Evolutionary conservation across 148 eudicot species (phyloP).

Genomic region (Pouteria glomerata): DNA sequence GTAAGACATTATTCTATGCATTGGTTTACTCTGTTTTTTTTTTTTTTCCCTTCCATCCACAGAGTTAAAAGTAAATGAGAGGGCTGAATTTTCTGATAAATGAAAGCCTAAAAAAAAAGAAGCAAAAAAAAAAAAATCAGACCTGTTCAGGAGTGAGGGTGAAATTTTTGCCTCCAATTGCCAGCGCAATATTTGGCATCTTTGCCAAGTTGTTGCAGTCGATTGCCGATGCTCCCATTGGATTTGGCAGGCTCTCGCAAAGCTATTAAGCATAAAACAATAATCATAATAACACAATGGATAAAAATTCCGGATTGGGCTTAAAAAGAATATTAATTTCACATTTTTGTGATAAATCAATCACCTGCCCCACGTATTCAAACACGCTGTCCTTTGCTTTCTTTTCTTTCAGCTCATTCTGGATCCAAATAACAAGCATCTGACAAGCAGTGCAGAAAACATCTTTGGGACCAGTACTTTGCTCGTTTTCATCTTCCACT

Average conservation of each 20-base stretch:
- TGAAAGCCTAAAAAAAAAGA: neutral
- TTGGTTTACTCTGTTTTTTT: no score
- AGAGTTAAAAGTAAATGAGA: no score
- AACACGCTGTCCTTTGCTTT: slow-evolving; percentile 62
- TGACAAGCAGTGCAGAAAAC: slow-evolving; percentile 65
- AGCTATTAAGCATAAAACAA: slow-evolving; percentile 39
- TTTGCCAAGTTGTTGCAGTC: slow-evolving; percentile 50
- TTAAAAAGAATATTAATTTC: neutral
- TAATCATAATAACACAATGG: neutral
- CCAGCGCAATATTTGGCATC: slow-evolving; percentile 73
- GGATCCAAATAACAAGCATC: slow-evolving; percentile 81
- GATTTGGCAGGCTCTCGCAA: slow-evolving; percentile 80
- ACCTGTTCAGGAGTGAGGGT: slow-evolving; percentile 89
- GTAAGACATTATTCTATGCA: no score
- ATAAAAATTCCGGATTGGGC: neutral
- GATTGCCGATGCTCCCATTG: slow-evolving; percentile 59
- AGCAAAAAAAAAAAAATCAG: neutral
- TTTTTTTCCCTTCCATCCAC: no score
- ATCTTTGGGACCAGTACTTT: slow-evolving; percentile 18
- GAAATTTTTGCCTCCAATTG: slow-evolving; percentile 58
- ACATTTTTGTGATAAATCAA: neutral
- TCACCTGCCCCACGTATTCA: slow-evolving; percentile 63
- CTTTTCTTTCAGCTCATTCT: slow-evolving; percentile 51
- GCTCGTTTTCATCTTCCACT: slow-evolving; percentile 40
- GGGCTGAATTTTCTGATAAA: no score